Conservation (phyloP, 768 basidiomycete genomes). For the Pulveroboletus ravenelii region DNA sequence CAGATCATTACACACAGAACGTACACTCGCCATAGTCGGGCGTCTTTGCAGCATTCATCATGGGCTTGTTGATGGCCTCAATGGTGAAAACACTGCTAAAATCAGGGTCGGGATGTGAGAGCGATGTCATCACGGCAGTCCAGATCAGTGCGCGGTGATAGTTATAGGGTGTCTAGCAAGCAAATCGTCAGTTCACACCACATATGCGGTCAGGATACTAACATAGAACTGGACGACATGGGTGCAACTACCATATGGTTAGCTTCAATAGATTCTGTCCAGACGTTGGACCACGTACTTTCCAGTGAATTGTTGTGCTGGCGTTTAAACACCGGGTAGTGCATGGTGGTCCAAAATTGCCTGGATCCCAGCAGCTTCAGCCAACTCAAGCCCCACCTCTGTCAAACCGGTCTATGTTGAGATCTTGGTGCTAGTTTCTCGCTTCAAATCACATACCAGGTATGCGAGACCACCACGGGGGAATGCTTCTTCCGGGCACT, state of each 20-base stretch:
- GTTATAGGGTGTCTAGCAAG: conserved; percentile 55
- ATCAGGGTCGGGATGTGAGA: too few species aligned
- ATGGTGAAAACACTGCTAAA: conserved; percentile 29
- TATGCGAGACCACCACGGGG: conserved; percentile 65
- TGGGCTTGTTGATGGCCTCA: conserved; percentile 74
- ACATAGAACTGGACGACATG: conserved; percentile 70
- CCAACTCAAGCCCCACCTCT: too few species aligned
- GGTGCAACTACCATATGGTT: conserved; percentile 49
- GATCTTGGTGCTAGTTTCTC: neutral
- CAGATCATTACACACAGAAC: conserved; percentile 17
- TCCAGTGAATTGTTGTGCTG: too few species aligned
- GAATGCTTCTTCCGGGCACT: conserved; percentile 56
- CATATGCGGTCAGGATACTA: conserved; percentile 11
- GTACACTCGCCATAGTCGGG: conserved; percentile 44
- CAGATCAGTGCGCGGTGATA: conserved; percentile 45
- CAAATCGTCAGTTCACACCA: neutral
- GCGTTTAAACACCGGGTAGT: conserved; percentile 49
- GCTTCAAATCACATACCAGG: conserved; percentile 42
- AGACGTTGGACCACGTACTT: conserved; percentile 34
- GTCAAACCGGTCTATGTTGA: neutral
- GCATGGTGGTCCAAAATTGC: neutral
- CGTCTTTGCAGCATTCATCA: conserved; percentile 71
- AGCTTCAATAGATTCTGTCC: neutral
- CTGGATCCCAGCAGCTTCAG: neutral
- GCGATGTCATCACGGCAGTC: too few species aligned